Evolutionary conservation across 2,329 filamentous ascomycete species (phyloP), one percentile per base, ranked within the genome.

Genomic region (Bipolaris sorokiniana): DNA sequence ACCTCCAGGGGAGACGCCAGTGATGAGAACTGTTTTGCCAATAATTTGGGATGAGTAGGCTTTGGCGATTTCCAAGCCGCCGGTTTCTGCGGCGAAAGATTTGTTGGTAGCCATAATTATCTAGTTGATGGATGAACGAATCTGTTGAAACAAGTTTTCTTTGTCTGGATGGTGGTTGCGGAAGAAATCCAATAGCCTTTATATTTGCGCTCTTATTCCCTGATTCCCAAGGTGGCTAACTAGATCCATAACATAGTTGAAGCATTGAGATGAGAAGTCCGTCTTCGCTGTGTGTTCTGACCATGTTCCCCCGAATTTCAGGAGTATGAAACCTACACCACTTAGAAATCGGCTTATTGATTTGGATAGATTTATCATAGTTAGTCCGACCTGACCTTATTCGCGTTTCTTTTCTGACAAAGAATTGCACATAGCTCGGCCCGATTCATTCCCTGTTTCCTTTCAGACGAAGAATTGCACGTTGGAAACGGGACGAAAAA

Each of bases 11-110:
- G 49, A 48, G 5, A 62, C 63, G 23, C 63, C 63, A 13, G 61
- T 66, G 37, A 77, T 73, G 16, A 80, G 69, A 34, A 80, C 44
- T 7, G 48, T 64, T 26, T 64, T 65, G 49, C 54, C 57, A 26
- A 49, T 56, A 46, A 57, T 53, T 18, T 59, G 46, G 23, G 50
- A 42, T 18, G 59, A 26, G 51, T 66, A 66, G n/a, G 53, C 45
- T 26, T 53, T 23, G 4, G 65, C 65, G n/a, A 65, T 57, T 22
- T 68, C 59, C 6, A 58, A 46, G 13, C 45, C 64, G 40, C 54
- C 54, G 18, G 60, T 69, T 23, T 54, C 28, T 31, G n/a, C 18
- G n/a, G 23, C 18, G 23, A 45, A 31, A 22, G 22, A 45, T 7
- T 20, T 31, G 15, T 26, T 45, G 23, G 23, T 16, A 18, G 42